A percentile compares a stretch with the other conserved stretches of the same genome.
phyloP scores from a whole-genome alignment of 306 rosid genomes.

The Rosa rugosa region DNA sequence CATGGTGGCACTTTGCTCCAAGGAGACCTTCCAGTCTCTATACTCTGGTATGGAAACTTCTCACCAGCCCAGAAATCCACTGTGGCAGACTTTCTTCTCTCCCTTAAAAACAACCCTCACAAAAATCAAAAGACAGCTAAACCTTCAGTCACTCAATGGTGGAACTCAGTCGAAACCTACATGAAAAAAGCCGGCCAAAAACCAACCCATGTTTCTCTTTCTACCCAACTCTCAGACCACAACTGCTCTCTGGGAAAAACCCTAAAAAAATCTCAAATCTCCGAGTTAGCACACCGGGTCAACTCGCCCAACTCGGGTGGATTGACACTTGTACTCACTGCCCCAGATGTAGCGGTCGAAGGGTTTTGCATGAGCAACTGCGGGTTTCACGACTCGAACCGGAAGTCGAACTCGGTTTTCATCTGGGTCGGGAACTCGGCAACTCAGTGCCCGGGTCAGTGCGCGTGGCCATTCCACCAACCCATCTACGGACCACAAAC shows the following conservation, averaged over 20 bases:
- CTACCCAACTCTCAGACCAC: constrained; percentile 20
- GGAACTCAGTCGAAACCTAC: constrained; percentile 34
- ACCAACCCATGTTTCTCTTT: constrained; percentile 7
- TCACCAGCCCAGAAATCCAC: constrained; percentile 27
- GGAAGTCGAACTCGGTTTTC: constrained; percentile 3
- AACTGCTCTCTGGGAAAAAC: constrained; percentile 31
- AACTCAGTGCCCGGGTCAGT: constrained; percentile 41
- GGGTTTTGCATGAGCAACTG: constrained; percentile 45
- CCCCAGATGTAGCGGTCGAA: constrained; percentile 35
- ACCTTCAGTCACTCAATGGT: constrained; percentile 33
- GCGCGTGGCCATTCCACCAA: constrained; percentile 44
- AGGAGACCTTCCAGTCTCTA: constrained; percentile 27
- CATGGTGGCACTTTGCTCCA: constrained; percentile 34
- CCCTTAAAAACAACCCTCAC: constrained; percentile 10
- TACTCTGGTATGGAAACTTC: constrained; percentile 39
- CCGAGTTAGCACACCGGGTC: constrained; percentile 17
- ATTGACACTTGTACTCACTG: constrained; percentile 29
- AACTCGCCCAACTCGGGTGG: constrained; percentile 8
- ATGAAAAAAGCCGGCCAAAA: constrained; percentile 28
- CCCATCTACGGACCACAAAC: constrained; percentile 46
- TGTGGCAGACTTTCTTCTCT: constrained; percentile 31
- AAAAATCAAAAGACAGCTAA: too few relatives aligned
- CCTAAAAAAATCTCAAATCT: constrained; percentile 19
- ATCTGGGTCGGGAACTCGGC: constrained; percentile 42
- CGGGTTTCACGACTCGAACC: constrained; percentile 32